Conservation (phyloP, 495 filamentous ascomycete species). For the Hypoxylon trugodes region DNA sequence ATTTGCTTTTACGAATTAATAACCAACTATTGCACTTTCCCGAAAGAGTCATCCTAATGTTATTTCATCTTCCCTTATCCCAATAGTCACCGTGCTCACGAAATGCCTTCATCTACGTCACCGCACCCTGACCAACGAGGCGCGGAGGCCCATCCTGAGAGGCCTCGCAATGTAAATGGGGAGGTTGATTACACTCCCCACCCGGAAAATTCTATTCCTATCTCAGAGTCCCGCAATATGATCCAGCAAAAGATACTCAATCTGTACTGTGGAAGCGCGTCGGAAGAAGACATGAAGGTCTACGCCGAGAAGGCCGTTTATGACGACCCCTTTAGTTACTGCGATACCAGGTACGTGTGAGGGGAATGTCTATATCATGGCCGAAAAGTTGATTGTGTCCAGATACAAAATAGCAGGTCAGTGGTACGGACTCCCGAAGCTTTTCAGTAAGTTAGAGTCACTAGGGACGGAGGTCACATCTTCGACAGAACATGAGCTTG, state of each 20-base stretch:
- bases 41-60: too few species aligned
- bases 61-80: too few species aligned
- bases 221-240: constrained; percentile 43
- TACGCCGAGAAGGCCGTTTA: constrained; percentile 57
- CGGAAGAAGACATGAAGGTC: constrained; percentile 58
- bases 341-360: constrained; percentile 52
- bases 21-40: too few species aligned
- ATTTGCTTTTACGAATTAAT: too few species aligned
- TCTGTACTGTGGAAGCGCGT: constrained; percentile 57
- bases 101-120: constrained; percentile 4
- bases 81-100: too few species aligned
- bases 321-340: constrained; percentile 60
- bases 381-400: background rate
- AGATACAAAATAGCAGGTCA: constrained; percentile 56
- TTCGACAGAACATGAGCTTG: constrained; percentile 44
- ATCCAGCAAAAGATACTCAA: constrained; percentile 53
- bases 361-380: background rate
- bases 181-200: constrained; percentile 56
- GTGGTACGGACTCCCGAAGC: constrained; percentile 59
- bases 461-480: constrained; percentile 52
- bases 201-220: constrained; percentile 47
- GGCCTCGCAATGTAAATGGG: background rate
- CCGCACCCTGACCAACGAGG: constrained; percentile 1
- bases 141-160: background rate
- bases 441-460: constrained; percentile 51